Base-by-base conservation (phyloP, 1,284 basidiomycete species). In the Mycena citricolor region DNA sequence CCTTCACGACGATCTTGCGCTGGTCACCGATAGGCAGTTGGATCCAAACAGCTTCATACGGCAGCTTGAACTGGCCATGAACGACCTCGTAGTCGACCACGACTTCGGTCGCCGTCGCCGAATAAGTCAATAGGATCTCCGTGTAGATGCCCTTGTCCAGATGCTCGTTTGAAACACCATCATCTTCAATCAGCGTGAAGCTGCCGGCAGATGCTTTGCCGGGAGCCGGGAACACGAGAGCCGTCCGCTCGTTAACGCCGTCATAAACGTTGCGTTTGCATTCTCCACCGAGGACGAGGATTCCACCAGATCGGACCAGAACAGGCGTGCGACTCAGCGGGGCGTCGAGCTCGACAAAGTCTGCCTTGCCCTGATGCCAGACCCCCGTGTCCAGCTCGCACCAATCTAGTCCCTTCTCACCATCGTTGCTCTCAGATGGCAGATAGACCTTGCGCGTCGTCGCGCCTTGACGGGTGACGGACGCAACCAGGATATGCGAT, bases 191-290 rank as follows among this genome's bases (percentile, higher is more conserved):
- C 17, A 52, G 51, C 24, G 43, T 46, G 23, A 52, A 52, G 31
- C 40, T 35, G 3, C 51, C 51, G 10, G 16, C 14, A 12, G 51
- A 52, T 4, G 21, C 29, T 21, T 44, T 43, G 8, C 7, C 20
- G 2, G 51, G 51, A 14, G 46, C 47, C 14, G 51, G 51, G 46
- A 52, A 52, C 8, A 52, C 8, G 32, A 49, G 43, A 26, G 47
- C 51, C 6, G 47, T 49, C 14, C 51, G 51, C n/a, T 41, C 37
- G 17, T 22, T 37, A 17, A 52, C 43, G 32, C 51, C 51, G 24
- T 52, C 51, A 40, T 52, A 52, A 38, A 52, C 47, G 30, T 52
- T 52, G 8, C 46, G 43, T 26, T 22, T n/a, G 38, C 51, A 52
- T 2, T 26, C 36, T 5, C 51, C 51, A 21, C 51, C 51, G 19